Percentiles rank a stretch among this genome's conserved stretches.
phyloP scores from a whole-genome alignment of 768 basidiomycete species.

The Ramaria rubella region DNA sequence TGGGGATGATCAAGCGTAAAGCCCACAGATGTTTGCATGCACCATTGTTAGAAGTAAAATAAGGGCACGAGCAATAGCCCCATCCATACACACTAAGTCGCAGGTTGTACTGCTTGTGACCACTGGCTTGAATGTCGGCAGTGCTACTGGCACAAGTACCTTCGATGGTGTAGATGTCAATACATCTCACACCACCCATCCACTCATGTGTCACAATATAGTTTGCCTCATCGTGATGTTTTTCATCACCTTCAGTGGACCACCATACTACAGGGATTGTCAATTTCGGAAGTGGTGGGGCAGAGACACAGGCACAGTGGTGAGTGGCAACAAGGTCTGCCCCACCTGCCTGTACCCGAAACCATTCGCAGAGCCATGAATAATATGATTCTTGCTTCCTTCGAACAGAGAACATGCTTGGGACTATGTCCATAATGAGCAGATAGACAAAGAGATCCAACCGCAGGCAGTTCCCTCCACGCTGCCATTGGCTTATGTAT shows the following conservation, averaged over 20 bases:
- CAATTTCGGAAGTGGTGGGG: background rate
- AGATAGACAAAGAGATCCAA: conserved; percentile 14
- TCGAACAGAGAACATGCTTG: too few species aligned
- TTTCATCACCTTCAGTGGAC: background rate
- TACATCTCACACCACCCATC: background rate
- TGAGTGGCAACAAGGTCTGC: background rate
- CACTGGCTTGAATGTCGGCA: background rate
- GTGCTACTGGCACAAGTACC: too few species aligned
- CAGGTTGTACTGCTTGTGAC: background rate
- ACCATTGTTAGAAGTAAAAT: background rate
- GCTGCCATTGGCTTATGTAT: conserved; percentile 22
- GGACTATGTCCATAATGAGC: too few species aligned
- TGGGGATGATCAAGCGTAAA: background rate
- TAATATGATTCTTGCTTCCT: background rate
- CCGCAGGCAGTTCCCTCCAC: conserved; percentile 25
- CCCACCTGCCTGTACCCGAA: too few species aligned
- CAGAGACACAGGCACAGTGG: background rate
- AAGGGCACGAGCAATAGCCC: background rate
- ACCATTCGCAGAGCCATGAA: background rate
- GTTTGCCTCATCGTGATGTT: background rate
- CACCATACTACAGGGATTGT: background rate
- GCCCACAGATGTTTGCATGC: too few species aligned
- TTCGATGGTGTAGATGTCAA: background rate
- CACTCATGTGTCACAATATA: background rate
- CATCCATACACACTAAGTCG: background rate